Percentiles rank a stretch among this genome's conserved stretches.
Conservation (phyloP, 441 rosid species). For the Isatis lusitanica region DNA sequence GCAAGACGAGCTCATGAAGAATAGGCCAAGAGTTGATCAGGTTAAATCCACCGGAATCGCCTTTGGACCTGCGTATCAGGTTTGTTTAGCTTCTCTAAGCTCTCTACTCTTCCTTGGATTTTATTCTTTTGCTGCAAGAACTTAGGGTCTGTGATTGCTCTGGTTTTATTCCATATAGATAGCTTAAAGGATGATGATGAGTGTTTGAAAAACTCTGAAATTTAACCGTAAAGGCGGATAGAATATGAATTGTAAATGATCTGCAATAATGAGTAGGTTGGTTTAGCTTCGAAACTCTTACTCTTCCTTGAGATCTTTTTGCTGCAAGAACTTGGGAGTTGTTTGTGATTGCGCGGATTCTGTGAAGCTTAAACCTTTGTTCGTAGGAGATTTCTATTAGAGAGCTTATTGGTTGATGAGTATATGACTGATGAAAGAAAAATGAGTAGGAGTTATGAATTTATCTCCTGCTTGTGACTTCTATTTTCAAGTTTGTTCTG, state of each 20-base stretch:
- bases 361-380: not conserved
- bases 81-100: conserved; percentile 36
- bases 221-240: not conserved
- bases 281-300: not conserved
- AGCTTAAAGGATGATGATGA: not conserved
- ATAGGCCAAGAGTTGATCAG: conserved; percentile 87
- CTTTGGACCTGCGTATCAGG: conserved; percentile 93
- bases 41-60: conserved; percentile 86
- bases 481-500: not conserved
- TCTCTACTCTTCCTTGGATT: conserved; percentile 5
- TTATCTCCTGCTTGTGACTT: not conserved
- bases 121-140: not conserved
- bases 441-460: not conserved
- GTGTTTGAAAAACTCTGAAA: not conserved
- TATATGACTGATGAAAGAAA: not conserved
- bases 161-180: not conserved
- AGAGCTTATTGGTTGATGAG: not conserved
- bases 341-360: not conserved
- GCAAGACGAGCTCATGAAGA: conserved; percentile 92
- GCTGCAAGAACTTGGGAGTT: not conserved
- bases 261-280: not conserved
- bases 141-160: not conserved
- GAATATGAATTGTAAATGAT: not conserved
- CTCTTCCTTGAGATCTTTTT: not conserved
- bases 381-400: not conserved